These are phyloP conservation scores for Populus hybrid DNA, from an alignment of 441 rosid genomes.

Conservation along the genomic window DNA sequence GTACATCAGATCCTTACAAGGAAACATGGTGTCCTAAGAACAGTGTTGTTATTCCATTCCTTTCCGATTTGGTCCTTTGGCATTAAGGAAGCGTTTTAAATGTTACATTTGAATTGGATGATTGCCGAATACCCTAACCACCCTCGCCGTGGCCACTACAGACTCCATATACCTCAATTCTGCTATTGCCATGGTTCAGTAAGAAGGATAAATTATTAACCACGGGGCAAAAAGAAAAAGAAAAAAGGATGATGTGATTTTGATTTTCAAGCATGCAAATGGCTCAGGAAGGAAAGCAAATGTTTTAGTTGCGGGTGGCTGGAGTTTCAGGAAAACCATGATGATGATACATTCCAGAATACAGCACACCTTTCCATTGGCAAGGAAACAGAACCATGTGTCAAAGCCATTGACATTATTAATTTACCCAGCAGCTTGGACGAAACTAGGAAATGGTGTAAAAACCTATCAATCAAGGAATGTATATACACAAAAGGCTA, in stretches of 20 bases:
- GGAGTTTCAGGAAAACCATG: background rate
- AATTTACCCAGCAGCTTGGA: constrained; percentile 1
- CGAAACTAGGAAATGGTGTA: background rate
- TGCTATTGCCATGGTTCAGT: background rate
- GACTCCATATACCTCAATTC: background rate
- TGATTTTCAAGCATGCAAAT: background rate
- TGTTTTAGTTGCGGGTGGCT: background rate
- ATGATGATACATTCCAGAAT: background rate
- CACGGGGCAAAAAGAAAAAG: no score
- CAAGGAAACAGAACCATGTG: background rate
- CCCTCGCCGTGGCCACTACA: background rate
- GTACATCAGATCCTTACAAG: constrained; percentile 1
- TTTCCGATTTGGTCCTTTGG: background rate
- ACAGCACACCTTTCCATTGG: background rate
- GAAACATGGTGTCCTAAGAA: background rate
- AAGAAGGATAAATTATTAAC: background rate
- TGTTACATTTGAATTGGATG: background rate
- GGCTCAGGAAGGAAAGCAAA: background rate
- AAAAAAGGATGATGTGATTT: background rate
- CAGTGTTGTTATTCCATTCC: background rate
- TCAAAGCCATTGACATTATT: constrained; percentile 1
- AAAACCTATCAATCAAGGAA: background rate
- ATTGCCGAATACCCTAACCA: background rate
- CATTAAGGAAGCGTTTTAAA: background rate
- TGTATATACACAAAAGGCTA: background rate